A percentile compares a stretch with the other conserved stretches of the same genome.
phyloP scores from a whole-genome alignment of 257 asterid genomes.

The Solanum etuberosum region DNA sequence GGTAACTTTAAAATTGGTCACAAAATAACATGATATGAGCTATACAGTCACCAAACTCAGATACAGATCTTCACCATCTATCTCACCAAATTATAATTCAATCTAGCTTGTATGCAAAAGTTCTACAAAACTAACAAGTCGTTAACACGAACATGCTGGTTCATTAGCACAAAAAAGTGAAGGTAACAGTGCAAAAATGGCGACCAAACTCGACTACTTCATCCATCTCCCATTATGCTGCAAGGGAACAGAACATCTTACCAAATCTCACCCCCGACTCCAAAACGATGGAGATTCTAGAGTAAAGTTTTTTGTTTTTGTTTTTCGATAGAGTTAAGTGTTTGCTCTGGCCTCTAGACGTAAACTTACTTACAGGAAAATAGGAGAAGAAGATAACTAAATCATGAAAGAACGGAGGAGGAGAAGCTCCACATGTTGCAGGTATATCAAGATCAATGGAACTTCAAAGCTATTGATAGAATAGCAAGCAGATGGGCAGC shows the following conservation, averaged over 20 bases:
- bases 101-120: neutral
- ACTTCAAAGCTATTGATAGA: neutral
- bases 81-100: neutral
- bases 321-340: neutral
- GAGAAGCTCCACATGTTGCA: neutral
- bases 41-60: neutral
- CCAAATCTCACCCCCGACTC: neutral
- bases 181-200: neutral
- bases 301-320: neutral
- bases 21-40: neutral
- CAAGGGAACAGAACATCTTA: neutral
- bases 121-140: neutral
- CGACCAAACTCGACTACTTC: neutral
- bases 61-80: neutral
- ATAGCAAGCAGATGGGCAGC: neutral
- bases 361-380: neutral
- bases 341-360: neutral
- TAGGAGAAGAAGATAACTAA: neutral
- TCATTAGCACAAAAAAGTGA: neutral
- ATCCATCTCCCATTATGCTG: neutral
- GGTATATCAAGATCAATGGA: neutral
- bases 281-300: neutral
- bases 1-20: neutral
- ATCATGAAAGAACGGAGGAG: neutral
- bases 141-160: neutral